Percentiles rank a stretch among this genome's conserved stretches.
phyloP scores from a whole-genome alignment of 2,329 filamentous ascomycete species.

The Aspergillus quadricinctus region DNA sequence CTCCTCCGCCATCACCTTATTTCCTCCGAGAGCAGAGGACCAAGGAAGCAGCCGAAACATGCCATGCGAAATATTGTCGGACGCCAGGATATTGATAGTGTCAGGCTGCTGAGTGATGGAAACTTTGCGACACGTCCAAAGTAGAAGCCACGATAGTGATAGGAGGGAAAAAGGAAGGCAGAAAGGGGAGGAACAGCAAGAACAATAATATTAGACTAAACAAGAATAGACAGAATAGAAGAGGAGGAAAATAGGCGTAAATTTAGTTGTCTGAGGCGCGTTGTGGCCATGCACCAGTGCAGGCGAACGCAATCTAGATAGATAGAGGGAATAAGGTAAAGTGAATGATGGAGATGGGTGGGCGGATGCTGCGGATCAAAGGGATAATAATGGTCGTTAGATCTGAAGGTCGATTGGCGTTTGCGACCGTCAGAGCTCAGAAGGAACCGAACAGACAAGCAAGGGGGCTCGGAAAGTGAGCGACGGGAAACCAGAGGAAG shows the following conservation, averaged over 20 bases:
- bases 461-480: conserved; percentile 17
- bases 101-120: conserved; percentile 7
- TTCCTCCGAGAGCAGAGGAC: conserved; percentile 43
- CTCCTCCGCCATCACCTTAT: conserved; percentile 43
- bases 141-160: background rate
- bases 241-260: background rate
- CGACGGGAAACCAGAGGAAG: conserved; percentile 1
- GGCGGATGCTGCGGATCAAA: conserved; percentile 13
- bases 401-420: conserved; percentile 5
- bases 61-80: conserved; percentile 38
- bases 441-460: conserved; percentile 12
- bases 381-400: background rate
- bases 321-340: conserved; percentile 7
- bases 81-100: conserved; percentile 5
- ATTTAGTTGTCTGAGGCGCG: conserved; percentile 5
- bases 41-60: conserved; percentile 48
- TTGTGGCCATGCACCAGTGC: conserved; percentile 16
- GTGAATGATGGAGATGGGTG: conserved; percentile 11
- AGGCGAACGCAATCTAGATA: conserved; percentile 21
- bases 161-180: background rate
- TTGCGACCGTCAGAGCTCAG: conserved; percentile 16
- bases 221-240: conserved; percentile 2
- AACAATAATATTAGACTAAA: conserved; percentile 1
- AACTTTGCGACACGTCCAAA: conserved; percentile 11
- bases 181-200: background rate